phyloP scores from a whole-genome alignment of 78 protist species.

The Planoprotostelium fungivorum region DNA sequence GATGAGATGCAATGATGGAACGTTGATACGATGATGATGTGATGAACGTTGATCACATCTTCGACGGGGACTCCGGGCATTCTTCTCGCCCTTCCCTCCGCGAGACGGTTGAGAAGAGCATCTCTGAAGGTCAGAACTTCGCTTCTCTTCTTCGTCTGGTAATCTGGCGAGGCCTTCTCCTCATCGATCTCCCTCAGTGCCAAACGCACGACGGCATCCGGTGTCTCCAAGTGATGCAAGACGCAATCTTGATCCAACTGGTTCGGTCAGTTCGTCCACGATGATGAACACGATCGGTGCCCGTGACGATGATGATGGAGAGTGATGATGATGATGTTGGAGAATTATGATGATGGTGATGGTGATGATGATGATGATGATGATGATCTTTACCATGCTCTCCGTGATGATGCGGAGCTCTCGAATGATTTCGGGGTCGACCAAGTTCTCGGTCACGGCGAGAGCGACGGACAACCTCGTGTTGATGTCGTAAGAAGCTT shows the following conservation, averaged over 20 bases:
- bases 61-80: neutral
- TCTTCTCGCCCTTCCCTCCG: neutral
- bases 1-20: too few relatives aligned
- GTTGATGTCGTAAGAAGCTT: neutral
- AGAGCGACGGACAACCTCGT: neutral
- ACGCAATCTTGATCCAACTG: neutral
- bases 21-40: too few relatives aligned
- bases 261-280: too few relatives aligned
- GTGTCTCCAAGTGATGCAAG: neutral
- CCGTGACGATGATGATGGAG: too few relatives aligned
- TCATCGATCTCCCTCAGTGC: neutral
- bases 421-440: neutral
- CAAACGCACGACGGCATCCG: neutral
- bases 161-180: neutral
- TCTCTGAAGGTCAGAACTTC: neutral
- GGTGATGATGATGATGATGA: too few relatives aligned
- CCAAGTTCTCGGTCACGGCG: neutral
- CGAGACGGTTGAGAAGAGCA: neutral
- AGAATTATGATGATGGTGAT: too few relatives aligned
- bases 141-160: neutral
- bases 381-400: neutral
- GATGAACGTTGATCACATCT: neutral
- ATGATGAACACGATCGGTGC: too few relatives aligned
- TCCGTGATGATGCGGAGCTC: neutral
- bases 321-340: too few relatives aligned